Evolutionary conservation across 768 basidiomycete genomes (phyloP).

Genomic region (Calvatia gigantea): DNA sequence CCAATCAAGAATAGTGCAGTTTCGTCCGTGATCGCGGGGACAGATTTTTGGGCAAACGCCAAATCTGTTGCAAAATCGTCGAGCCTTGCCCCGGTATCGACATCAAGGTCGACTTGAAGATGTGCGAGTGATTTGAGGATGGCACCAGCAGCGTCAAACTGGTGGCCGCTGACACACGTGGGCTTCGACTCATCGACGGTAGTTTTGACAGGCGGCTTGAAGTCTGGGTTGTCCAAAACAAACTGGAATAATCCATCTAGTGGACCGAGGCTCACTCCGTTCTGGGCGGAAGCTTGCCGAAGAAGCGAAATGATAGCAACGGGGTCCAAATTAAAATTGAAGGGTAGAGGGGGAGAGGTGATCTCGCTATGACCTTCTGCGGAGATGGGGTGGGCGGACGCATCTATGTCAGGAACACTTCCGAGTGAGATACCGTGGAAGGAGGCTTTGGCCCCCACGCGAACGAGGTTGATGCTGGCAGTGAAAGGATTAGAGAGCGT

Average conservation of each 20-base stretch:
- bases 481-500: constrained; percentile 67
- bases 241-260: constrained; percentile 52
- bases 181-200: constrained; percentile 49
- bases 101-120: constrained; percentile 53
- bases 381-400: constrained; percentile 54
- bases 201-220: constrained; percentile 51
- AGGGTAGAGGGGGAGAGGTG: constrained; percentile 53
- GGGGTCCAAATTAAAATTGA: constrained; percentile 64
- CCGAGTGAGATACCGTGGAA: constrained; percentile 57
- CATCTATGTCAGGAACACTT: constrained; percentile 50
- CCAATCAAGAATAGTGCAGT: constrained; percentile 66
- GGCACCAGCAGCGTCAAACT: constrained; percentile 58
- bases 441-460: constrained; percentile 48
- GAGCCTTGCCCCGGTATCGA: constrained; percentile 52
- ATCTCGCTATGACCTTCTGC: constrained; percentile 56
- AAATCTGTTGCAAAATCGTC: constrained; percentile 65
- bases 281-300: constrained; percentile 43
- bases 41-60: constrained; percentile 52
- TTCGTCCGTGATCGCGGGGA: constrained; percentile 56
- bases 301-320: constrained; percentile 58
- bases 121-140: constrained; percentile 61
- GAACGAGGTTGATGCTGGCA: constrained; percentile 62
- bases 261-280: constrained; percentile 60
- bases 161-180: constrained; percentile 63
- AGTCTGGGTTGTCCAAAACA: constrained; percentile 44